Base-by-base conservation (phyloP, 108 stramenopile species). In the Skeletonema costatum region DNA sequence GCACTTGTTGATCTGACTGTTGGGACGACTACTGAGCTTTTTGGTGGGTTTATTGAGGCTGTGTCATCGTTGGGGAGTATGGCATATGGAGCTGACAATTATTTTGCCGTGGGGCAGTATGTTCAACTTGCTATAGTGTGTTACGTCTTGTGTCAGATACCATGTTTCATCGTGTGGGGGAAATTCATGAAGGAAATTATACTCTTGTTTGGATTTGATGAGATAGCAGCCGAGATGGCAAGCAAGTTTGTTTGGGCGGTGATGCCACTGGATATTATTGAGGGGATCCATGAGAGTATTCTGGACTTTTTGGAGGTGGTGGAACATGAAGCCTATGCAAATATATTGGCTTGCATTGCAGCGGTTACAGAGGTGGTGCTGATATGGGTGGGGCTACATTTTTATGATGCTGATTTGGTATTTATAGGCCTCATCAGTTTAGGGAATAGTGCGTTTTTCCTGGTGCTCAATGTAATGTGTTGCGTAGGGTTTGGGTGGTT, bases 11-110 rank as follows among this genome's bases (percentile, higher is more conserved):
- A 70, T 48, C 51, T 74, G 11, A 63, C 75, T 14, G 79, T 80
- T 17, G 79, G 82, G 38, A 64, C 77, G 11, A 76, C 60, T 69
- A 53, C 39, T 50, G 73, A 66, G 44, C 77, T 77, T 41, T 68
- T 77, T 58, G 75, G 65, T 8, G 76, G 71, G 32, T 76, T 66
- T 71, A 38, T 73, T 30, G 68, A 80, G 75, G 63, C 68, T 30
- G 42, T 80, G n/a, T 46, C 51, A 51, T 80, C 79, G 6, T 75
- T 80, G 32, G 74, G 61, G 4, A 59, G 65, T 29, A 80, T 80
- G 79, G 79, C 79, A 9, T 59, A 64, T 48, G 79, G 79, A 10
- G 79, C 79, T 2, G 53, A 64, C 53, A 80, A 80, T 80, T 65
- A 75, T 32, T 61, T 70, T n/a, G 74, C 75, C 62, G 48, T 66